Base-by-base conservation (phyloP, 2,329 filamentous ascomycete genomes). In the Colletotrichum sp. region DNA sequence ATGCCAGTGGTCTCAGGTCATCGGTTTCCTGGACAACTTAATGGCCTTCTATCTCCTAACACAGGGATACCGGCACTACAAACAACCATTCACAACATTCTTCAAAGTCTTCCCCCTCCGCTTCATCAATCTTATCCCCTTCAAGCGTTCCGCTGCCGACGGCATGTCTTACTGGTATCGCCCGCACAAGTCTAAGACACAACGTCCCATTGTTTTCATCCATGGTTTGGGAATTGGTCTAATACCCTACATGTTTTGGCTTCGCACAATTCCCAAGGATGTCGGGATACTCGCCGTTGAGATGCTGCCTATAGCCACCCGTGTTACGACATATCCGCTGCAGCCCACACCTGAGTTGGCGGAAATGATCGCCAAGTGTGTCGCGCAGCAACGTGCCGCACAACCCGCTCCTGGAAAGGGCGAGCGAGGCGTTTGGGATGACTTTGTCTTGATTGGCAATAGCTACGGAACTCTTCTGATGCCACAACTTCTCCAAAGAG, bases 401-500 rank as follows among this genome's bases (percentile, higher is more conserved):
- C 73, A 75, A 28, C 32, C 69, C 6, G 39, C 73, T 15, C 63
- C 73, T 34, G 48, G 22, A 6, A 22, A 22, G 12, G 63, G 69
- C 10, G 64, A 75, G 10, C 48, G 22, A 7, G 70, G 55, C 12
- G 44, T 34, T 5, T 75, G 73, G 86, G 83, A 89, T 30, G 86
- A 87, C 57, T 92, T 94, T 77, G 88, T 93, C 2, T 84, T 95
- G 5, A 88, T 89, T 2, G 89, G 90, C 12, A 92, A 95, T 82
- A 83, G 81, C 78, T 91, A 92, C 77, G 90, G 91, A 68, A 90
- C 88, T 5, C 86, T 92, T 1, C 83, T 93, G 22, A 86, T 88
- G 24, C 88, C 91, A 0, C 90, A 92, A 79, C 85, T 93, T 6
- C 85, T 93, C 12, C 87, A 87, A 84, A 12, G 57, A 80, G 4